Conservation (phyloP, 805 yeast species). For the Hanseniaspora valbyensis region DNA sequence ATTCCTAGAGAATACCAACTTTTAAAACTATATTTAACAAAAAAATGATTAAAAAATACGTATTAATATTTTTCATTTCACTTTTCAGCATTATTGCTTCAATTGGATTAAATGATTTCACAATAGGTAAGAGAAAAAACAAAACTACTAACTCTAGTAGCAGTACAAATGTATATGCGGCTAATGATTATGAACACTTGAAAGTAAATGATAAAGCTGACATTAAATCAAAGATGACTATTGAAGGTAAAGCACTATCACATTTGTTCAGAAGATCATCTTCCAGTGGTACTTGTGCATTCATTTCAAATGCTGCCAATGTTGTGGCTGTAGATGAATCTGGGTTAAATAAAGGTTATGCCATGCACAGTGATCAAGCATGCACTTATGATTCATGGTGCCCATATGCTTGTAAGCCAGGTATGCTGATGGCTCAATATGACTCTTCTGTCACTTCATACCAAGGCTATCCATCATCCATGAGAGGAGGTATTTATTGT, state of each 20-base stretch:
- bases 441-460: conserved; percentile 64
- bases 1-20: no score
- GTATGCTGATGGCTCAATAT: conserved; percentile 82
- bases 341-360: conserved; percentile 72
- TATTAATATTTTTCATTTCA: not conserved
- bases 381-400: conserved; percentile 74
- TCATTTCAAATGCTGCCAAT: conserved; percentile 53
- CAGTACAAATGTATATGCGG: not conserved
- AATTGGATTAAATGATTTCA: conserved; percentile 10
- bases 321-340: conserved; percentile 56
- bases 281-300: conserved; percentile 41
- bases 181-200: conserved; percentile 8
- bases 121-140: conserved; percentile 14
- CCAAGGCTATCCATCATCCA: conserved; percentile 57
- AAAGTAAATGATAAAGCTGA: conserved; percentile 21
- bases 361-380: conserved; percentile 59
- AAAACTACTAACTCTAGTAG: no score
- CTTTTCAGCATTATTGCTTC: not conserved
- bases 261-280: conserved; percentile 24
- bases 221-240: conserved; percentile 19
- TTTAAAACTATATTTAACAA: not conserved
- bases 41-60: no score
- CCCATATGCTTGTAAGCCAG: conserved; percentile 87
- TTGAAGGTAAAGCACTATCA: conserved; percentile 24
- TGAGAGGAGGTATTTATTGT: conserved; percentile 76